Conservation (phyloP, 306 rosid genomes). For the Pyrus betulifolia region DNA sequence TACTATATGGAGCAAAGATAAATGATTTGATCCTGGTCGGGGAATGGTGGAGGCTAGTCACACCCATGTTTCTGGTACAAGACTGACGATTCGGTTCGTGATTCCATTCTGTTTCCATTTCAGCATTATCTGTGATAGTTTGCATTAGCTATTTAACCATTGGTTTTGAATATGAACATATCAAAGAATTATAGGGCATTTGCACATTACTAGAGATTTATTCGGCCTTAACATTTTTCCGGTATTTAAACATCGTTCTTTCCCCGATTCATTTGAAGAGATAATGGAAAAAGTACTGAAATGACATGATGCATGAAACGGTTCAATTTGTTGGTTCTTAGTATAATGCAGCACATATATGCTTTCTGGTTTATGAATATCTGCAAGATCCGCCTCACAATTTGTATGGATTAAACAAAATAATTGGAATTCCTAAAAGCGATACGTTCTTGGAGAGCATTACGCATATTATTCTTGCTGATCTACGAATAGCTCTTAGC, state of each 20-base stretch:
- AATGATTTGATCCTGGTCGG: constrained; percentile 72
- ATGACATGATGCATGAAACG: background rate
- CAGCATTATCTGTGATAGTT: constrained; percentile 1
- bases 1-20: constrained; percentile 82
- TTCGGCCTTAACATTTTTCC: too few relatives aligned
- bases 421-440: too few relatives aligned
- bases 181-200: background rate
- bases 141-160: background rate
- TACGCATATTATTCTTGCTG: background rate
- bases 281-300: background rate
- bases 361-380: background rate
- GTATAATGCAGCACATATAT: background rate
- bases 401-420: too few relatives aligned
- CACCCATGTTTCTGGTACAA: constrained; percentile 99
- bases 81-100: constrained; percentile 68
- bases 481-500: background rate
- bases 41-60: constrained; percentile 98
- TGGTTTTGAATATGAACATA: background rate
- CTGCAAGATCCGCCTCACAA: too few relatives aligned
- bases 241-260: too few relatives aligned
- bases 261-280: too few relatives aligned
- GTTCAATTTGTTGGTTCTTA: background rate
- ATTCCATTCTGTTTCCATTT: constrained; percentile 44
- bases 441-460: too few relatives aligned
- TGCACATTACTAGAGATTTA: background rate